Evolutionary conservation across 1,284 basidiomycete species (phyloP), one percentile per base, ranked within the genome.

Genomic region (Fomitopsis schrenkii): DNA sequence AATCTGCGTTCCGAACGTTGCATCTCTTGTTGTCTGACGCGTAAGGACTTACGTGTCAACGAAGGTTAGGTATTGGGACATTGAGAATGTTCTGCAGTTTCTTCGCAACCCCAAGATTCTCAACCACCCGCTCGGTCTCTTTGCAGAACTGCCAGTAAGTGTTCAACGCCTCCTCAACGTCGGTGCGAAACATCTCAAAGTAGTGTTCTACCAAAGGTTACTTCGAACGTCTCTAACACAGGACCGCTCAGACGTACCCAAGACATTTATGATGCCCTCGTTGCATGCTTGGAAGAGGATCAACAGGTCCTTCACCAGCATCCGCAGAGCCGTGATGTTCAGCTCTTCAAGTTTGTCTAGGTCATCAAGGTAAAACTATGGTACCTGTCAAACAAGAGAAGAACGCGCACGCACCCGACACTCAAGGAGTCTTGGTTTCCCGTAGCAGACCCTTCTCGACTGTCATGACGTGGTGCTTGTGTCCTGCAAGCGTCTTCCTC

Each of bases 281-380:
- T 99, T 99, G 63, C 95, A 91, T 3, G 94, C 95, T 71, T 97
- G 96, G 75, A 98, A 98, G 19, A 99, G 81, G 60, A 97, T 93
- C 55, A 99, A 82, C 7, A 99, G 83, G 74, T 99, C 97, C 72
- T 98, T 98, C 67, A 98, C 92, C n/a, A 97, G 82, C 91, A 99
- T 94, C 46, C 94, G 84, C 63, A 98, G 82, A 0, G 97, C 94
- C 1, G 92, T 88, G 60, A 94, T 89, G 0, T 91, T 94, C 57
- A 98, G 83, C 68, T 97, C 93, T n/a, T n/a, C n/a, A n/a, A n/a
- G n/a, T 71, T 99, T 96, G 68, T 94, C 90, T 28, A 97, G 78
- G 71, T 98, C 90, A 69, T 98, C 97, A 58, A 94, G 77, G 76
- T 97, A 99, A 75, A 99, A 97, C 91, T 95, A 66, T 5, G 41